A percentile compares a stretch with the other conserved stretches of the same genome.
Evolutionary conservation across 345 rosid species (phyloP).

Genomic region (Populus tremula): DNA sequence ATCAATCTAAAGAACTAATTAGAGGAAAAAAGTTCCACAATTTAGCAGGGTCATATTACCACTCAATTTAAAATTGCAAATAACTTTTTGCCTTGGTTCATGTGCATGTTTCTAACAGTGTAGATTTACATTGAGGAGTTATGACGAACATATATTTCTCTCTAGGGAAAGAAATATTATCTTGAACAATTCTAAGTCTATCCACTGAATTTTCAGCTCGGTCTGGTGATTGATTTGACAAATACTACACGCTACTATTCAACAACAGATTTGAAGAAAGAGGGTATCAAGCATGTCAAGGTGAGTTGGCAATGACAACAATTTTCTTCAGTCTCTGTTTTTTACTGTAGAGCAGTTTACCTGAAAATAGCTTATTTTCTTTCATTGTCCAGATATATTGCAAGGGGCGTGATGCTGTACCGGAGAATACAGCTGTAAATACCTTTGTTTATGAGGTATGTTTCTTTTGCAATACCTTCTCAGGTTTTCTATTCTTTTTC

Average conservation of each 20-base stretch:
- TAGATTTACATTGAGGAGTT: background rate
- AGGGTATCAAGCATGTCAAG: slow-evolving; percentile 91
- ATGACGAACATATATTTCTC: background rate
- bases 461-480: slow-evolving; percentile 4
- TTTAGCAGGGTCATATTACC: background rate
- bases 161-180: background rate
- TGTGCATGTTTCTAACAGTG: background rate
- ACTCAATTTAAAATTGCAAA: background rate
- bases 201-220: slow-evolving; percentile 57
- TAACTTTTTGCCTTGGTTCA: background rate
- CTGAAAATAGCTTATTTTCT: slow-evolving; percentile 11
- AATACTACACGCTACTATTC: slow-evolving; percentile 88
- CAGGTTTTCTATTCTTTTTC: background rate
- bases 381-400: slow-evolving; percentile 69
- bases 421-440: slow-evolving; percentile 84
- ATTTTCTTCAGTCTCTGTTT: background rate
- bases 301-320: slow-evolving; percentile 31
- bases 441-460: slow-evolving; percentile 79
- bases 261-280: slow-evolving; percentile 68
- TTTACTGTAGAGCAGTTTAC: background rate
- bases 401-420: slow-evolving; percentile 89
- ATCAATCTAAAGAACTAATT: background rate
- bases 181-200: background rate
- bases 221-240: slow-evolving; percentile 96
- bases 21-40: background rate